These are phyloP conservation scores for Elaphomyces granulatus DNA, from an alignment of 495 filamentous ascomycete genomes.

Conservation along the genomic window DNA sequence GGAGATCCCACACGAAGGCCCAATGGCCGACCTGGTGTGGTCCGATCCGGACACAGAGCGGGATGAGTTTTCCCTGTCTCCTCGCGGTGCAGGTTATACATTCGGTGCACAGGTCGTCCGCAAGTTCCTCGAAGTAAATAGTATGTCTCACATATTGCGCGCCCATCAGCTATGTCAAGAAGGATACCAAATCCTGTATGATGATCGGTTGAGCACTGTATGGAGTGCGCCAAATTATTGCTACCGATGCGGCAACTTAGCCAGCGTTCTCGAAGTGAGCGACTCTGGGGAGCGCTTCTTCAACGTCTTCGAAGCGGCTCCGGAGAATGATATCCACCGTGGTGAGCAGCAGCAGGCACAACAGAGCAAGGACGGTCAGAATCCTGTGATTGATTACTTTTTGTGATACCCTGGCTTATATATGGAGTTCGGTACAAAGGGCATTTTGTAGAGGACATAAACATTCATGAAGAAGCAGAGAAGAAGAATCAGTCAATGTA, in stretches of 20 bases:
- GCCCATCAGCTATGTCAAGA: constrained; percentile 97
- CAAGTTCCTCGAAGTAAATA: constrained; percentile 94
- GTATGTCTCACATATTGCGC: constrained; percentile 89
- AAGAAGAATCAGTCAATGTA: too few relatives aligned
- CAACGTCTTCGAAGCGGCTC: constrained; percentile 93
- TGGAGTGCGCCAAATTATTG: constrained; percentile 98
- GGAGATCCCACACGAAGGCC: constrained; percentile 95
- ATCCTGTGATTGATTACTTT: constrained; percentile 59
- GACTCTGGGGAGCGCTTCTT: constrained; percentile 84
- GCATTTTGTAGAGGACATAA: constrained; percentile 15
- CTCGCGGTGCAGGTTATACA: constrained; percentile 88
- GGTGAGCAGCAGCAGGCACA: constrained; percentile 53
- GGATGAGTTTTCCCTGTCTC: constrained; percentile 91
- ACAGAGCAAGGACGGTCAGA: constrained; percentile 43
- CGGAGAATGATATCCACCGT: constrained; percentile 85
- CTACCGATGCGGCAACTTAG: constrained; percentile 92
- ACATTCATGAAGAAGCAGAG: too few relatives aligned
- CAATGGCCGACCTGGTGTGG: constrained; percentile 99
- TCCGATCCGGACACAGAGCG: constrained; percentile 90
- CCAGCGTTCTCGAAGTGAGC: constrained; percentile 89
- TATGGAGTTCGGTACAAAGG: too few relatives aligned
- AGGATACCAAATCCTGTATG: constrained; percentile 89
- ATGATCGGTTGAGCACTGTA: constrained; percentile 85
- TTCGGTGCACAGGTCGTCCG: constrained; percentile 95
- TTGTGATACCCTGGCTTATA: constrained; percentile 40